Evolutionary conservation across 441 rosid species (phyloP), one percentile per base, ranked within the genome.

Genomic region (Codiaeum variegatum): DNA sequence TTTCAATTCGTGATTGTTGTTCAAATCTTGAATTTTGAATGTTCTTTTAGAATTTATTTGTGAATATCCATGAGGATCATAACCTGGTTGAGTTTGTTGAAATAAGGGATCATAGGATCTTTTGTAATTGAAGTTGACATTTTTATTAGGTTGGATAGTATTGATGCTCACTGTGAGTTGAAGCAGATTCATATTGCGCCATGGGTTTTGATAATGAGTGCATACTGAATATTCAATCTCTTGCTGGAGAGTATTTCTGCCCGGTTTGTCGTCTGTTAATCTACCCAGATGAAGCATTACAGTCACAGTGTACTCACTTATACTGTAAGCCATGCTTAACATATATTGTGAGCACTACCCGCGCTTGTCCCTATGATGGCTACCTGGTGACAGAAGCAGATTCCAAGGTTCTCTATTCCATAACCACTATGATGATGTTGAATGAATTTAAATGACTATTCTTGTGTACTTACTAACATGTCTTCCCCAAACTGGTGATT

Each of bases 191-290:
- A 32, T 42, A 47, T 67, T 75, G 36, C 42, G 68, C 21, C 67
- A 83, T 91, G 97, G 97, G 95, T 18, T 91, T 88, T 75, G 92
- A 91, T 74, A 91, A 86, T 8, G 97, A 90, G 74, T 91, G 95
- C 77, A 80, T 91, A 70, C 67, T 77, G 59, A 88, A 86, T 79
- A 91, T 88, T 71, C 91, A 91, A 80, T 85, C 90, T 64, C 80
- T 91, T 16, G 81, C 93, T 10, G 92, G 92, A 34, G 97, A 91
- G 83, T 91, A 84, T 75, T 91, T 91, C 71, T 91, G 97, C 67
- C 90, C 97, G 10, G 91, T 91, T 58, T 91, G 97, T 73, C 91
- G 92, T 10, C 54, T 88, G 67, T 90, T 91, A 15, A 87, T 91
- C 44, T 82, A 85, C 77, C 97, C 97, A 19, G 84, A 81, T 76